phyloP scores from a whole-genome alignment of 164 flowering plant genomes.

The Santalum album region DNA sequence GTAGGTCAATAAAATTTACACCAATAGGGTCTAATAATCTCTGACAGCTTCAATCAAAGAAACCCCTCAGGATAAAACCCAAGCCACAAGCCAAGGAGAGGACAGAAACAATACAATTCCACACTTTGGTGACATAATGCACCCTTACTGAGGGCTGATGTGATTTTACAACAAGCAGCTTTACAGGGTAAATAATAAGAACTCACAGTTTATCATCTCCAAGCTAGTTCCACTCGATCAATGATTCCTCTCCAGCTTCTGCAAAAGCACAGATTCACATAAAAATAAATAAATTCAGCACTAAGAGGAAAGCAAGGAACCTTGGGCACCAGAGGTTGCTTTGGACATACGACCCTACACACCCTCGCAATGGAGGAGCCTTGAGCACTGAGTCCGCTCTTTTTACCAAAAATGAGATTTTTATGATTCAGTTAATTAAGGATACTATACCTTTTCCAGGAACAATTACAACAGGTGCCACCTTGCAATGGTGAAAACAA shows the following conservation, averaged over 20 bases:
- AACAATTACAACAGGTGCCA: constrained; percentile 74
- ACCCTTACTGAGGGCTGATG: no score
- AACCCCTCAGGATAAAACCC: no score
- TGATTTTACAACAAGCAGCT: not conserved
- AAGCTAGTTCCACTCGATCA: constrained; percentile 14
- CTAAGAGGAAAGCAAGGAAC: no score
- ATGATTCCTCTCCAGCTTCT: constrained; percentile 43
- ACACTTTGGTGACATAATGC: no score
- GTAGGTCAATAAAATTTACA: no score
- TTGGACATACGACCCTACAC: no score
- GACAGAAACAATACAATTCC: not conserved
- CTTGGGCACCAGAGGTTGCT: no score
- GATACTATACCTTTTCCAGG: constrained; percentile 66
- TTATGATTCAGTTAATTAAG: not conserved
- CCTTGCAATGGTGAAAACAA: constrained; percentile 77
- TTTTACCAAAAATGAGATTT: not conserved
- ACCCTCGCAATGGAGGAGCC: no score
- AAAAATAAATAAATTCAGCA: not conserved
- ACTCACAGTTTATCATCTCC: constrained; percentile 1
- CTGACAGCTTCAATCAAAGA: no score
- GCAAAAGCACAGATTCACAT: constrained; percentile 11
- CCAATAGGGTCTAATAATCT: no score
- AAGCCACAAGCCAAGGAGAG: no score
- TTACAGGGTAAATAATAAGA: not conserved
- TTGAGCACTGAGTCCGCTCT: no score